A percentile compares a stretch with the other conserved stretches of the same genome.
Conservation (phyloP, 2,329 filamentous ascomycete genomes). For the Curvularia eragrostidis region DNA sequence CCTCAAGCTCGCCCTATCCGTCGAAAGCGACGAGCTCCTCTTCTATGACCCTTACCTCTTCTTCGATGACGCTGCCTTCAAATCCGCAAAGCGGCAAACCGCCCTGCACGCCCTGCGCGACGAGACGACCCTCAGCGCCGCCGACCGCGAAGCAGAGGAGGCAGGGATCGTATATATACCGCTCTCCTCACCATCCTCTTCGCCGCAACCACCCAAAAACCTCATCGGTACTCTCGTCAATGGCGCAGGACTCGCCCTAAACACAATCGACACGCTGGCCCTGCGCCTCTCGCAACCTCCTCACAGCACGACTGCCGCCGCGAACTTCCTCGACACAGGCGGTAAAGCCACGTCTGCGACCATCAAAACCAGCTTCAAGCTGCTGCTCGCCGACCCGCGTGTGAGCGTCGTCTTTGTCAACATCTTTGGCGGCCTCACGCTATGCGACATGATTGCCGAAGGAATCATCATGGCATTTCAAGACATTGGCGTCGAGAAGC, state of each 20-base stretch:
- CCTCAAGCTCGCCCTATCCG: conserved; percentile 54
- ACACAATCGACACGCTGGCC: conserved; percentile 81
- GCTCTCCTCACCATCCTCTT: conserved; percentile 39
- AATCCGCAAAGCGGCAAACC: conserved; percentile 66
- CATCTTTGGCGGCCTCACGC: conserved; percentile 73
- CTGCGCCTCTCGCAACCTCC: conserved; percentile 62
- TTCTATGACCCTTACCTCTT: conserved; percentile 64
- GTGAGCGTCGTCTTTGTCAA: conserved; percentile 77
- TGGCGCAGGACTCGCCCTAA: conserved; percentile 89
- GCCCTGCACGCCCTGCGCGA: conserved; percentile 67
- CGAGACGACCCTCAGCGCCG: conserved; percentile 58
- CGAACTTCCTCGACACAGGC: conserved; percentile 89
- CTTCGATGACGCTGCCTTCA: conserved; percentile 74
- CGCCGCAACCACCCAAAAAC: conserved; percentile 52
- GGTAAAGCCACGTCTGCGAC: conserved; percentile 86
- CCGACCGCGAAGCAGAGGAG: conserved; percentile 68
- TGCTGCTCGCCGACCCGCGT: conserved; percentile 73
- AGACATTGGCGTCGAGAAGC: conserved; percentile 67
- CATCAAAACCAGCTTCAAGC: conserved; percentile 76
- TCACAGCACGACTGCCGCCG: conserved; percentile 49
- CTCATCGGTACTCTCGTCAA: conserved; percentile 86
- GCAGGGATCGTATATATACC: conserved; percentile 82
- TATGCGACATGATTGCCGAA: conserved; percentile 81
- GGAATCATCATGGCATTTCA: conserved; percentile 76
- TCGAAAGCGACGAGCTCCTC: conserved; percentile 52